A percentile compares a stretch with the other conserved stretches of the same genome.
phyloP scores from a whole-genome alignment of 2,329 filamentous ascomycete species.

The Chaetomiaceae sp. region DNA sequence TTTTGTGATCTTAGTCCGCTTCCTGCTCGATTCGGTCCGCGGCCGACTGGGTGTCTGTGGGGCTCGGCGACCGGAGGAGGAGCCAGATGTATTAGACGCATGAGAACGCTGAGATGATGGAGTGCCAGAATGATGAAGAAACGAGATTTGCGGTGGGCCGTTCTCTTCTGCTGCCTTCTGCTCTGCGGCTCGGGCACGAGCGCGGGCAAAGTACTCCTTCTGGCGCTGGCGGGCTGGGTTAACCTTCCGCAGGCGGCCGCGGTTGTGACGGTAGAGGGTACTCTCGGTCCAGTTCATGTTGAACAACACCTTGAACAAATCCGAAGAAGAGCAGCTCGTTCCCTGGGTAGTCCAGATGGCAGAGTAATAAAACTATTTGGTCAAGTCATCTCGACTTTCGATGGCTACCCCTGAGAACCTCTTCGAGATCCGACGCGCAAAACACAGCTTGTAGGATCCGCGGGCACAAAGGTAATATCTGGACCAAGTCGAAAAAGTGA shows the following conservation, averaged over 20 bases:
- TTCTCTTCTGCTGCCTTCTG: conserved; percentile 26
- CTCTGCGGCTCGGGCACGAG: conserved; percentile 33
- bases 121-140: conserved; percentile 17
- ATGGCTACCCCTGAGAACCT: no score
- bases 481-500: no score
- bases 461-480: not conserved
- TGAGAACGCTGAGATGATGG: conserved; percentile 7
- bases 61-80: conserved; percentile 16
- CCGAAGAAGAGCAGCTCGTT: no score
- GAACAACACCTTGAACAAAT: no score
- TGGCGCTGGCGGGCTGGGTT: conserved; percentile 36
- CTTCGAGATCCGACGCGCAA: no score
- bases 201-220: conserved; percentile 45
- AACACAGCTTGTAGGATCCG: not conserved
- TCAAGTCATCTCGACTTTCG: no score
- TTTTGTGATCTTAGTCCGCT: not conserved
- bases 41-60: not conserved
- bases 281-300: conserved; percentile 51
- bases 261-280: conserved; percentile 41
- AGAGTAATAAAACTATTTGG: no score
- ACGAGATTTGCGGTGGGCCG: conserved; percentile 32
- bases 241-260: conserved; percentile 33
- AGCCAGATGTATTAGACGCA: conserved; percentile 12
- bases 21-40: not conserved
- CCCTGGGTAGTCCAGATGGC: no score